phyloP scores from a whole-genome alignment of 768 basidiomycete genomes.

The Tylopilus felleus region DNA sequence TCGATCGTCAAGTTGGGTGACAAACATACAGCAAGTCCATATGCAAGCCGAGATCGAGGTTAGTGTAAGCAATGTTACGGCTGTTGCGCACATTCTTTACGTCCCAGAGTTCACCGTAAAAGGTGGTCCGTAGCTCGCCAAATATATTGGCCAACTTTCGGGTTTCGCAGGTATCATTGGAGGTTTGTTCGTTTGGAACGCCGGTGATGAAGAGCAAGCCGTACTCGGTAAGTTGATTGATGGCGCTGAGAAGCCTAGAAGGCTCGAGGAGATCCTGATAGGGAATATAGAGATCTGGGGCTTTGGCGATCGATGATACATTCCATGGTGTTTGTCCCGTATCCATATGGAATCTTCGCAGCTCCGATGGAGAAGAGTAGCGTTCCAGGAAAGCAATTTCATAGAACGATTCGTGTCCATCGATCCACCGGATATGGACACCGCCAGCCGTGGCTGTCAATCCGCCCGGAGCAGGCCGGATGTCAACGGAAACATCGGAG shows the following conservation, averaged over 20 bases:
- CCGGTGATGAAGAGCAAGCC: slow-evolving; percentile 72
- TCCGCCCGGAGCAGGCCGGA: slow-evolving; percentile 43
- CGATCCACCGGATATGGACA: slow-evolving; percentile 52
- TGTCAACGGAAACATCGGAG: slow-evolving; percentile 56
- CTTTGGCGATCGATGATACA: slow-evolving; percentile 32
- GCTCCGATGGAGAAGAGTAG: slow-evolving; percentile 39
- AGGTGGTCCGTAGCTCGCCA: slow-evolving; percentile 78
- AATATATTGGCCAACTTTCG: slow-evolving; percentile 62
- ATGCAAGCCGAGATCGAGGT: slow-evolving; percentile 82
- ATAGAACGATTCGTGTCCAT: slow-evolving; percentile 61
- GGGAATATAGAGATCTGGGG: slow-evolving; percentile 47
- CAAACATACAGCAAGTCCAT: slow-evolving; percentile 86
- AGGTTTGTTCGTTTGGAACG: slow-evolving; percentile 63
- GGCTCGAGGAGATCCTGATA: slow-evolving; percentile 51
- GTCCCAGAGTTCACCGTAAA: slow-evolving; percentile 89
- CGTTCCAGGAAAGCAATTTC: slow-evolving; percentile 44
- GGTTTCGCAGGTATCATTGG: slow-evolving; percentile 62
- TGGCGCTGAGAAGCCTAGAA: slow-evolving; percentile 49
- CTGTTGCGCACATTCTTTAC: slow-evolving; percentile 73
- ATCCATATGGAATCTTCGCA: slow-evolving; percentile 46
- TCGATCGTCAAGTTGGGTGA: not conserved
- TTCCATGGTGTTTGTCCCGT: slow-evolving; percentile 44
- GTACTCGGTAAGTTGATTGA: slow-evolving; percentile 66
- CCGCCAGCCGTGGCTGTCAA: slow-evolving; percentile 43
- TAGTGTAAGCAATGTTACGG: slow-evolving; percentile 93